Evolutionary conservation across 768 basidiomycete genomes (phyloP).

Genomic region (Russula compacta): DNA sequence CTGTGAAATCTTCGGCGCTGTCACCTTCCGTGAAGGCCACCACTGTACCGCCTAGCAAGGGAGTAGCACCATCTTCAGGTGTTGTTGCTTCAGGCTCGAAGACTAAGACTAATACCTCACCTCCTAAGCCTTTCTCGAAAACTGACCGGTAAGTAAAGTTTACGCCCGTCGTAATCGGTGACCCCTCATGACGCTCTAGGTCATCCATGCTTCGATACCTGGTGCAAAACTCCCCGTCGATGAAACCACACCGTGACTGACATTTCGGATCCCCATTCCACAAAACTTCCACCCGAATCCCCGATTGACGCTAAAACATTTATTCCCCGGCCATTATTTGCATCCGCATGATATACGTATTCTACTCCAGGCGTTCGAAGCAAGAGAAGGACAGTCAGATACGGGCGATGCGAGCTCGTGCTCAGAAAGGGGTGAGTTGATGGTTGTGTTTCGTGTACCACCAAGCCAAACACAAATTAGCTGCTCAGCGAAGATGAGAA

Average conservation of each 20-base stretch:
- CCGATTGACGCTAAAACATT: constrained; percentile 38
- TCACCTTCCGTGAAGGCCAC: constrained; percentile 28
- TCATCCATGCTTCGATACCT: constrained; percentile 25
- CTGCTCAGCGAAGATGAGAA: constrained; percentile 60
- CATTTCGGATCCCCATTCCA: constrained; percentile 22
- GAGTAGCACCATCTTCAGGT: constrained; percentile 20
- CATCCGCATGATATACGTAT: constrained; percentile 44
- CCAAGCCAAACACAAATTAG: constrained; percentile 25
- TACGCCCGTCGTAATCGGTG: constrained; percentile 22
- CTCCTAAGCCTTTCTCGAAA: constrained; percentile 34
- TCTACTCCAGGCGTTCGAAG: constrained; percentile 51
- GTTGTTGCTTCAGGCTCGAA: constrained; percentile 10
- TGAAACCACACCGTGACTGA: constrained; percentile 19
- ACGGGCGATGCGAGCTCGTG: constrained; percentile 63
- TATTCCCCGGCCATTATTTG: constrained; percentile 60
- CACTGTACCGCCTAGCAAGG: constrained; percentile 15
- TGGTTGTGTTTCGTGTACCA: constrained; percentile 3
- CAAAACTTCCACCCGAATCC: constrained; percentile 29
- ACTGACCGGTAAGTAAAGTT: constrained; percentile 54
- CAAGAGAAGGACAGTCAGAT: constrained; percentile 63
- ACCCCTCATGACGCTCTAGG: constrained; percentile 58
- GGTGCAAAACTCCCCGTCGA: constrained; percentile 18
- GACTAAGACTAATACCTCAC: constrained; percentile 11
- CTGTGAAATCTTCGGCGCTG: background rate
- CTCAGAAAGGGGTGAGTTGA: constrained; percentile 60